Percentiles rank a stretch among this genome's conserved stretches.
Conservation (phyloP, 257 asterid genomes). For the Nicotiana tomentosiformis region DNA sequence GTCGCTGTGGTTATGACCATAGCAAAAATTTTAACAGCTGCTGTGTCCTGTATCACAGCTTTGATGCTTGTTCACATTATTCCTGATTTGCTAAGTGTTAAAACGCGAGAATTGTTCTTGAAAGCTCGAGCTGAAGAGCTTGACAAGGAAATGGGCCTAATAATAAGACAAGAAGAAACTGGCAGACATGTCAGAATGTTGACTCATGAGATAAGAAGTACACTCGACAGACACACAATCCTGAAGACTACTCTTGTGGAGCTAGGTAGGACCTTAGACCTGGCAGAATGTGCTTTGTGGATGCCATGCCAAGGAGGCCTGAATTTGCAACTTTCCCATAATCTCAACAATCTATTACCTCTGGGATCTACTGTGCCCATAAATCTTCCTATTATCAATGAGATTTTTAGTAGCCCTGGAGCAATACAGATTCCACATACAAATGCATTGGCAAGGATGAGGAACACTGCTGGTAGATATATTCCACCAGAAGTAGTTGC, state of each 20-base stretch:
- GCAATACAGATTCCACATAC: conserved; percentile 55
- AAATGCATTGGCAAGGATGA: conserved; percentile 52
- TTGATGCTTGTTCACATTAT: conserved; percentile 69
- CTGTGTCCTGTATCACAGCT: conserved; percentile 64
- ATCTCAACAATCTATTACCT: conserved; percentile 49
- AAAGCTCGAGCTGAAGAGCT: conserved; percentile 62
- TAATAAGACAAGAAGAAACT: conserved; percentile 67
- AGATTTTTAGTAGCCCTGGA: conserved; percentile 46
- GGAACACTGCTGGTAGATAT: conserved; percentile 39
- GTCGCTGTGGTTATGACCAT: conserved; percentile 57
- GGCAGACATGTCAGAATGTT: conserved; percentile 79
- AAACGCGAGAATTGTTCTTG: conserved; percentile 48
- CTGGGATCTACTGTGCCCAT: conserved; percentile 54
- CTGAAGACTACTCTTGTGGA: conserved; percentile 67
- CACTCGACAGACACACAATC: conserved; percentile 69
- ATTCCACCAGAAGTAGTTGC: conserved; percentile 57
- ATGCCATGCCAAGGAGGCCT: conserved; percentile 65
- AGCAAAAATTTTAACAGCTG: conserved; percentile 61
- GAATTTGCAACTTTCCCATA: conserved; percentile 54
- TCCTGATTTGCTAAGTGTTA: conserved; percentile 64
- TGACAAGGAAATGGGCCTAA: conserved; percentile 68
- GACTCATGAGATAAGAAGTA: conserved; percentile 76
- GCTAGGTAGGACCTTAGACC: conserved; percentile 57
- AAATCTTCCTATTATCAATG: conserved; percentile 45
- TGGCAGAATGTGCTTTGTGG: conserved; percentile 80